Percentiles rank a stretch among this genome's conserved stretches.
phyloP scores from a whole-genome alignment of 2,329 filamentous ascomycete species.

The Chrysoporthe puriensis region DNA sequence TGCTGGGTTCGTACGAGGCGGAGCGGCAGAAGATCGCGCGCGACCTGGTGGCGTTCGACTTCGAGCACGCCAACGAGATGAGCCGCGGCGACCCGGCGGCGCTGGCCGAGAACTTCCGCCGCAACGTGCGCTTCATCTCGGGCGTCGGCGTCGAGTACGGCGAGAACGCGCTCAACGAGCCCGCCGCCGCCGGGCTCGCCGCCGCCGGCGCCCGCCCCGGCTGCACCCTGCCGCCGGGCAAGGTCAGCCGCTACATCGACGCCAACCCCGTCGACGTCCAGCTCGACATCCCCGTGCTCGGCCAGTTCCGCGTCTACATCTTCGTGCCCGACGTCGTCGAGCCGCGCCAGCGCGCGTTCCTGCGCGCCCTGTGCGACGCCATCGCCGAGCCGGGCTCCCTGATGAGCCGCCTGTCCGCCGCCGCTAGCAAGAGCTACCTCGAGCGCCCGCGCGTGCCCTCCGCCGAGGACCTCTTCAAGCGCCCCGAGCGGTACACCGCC shows the following conservation, averaged over 20 bases:
- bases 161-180: conserved; percentile 22
- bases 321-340: conserved; percentile 37
- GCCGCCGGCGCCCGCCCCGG: conserved; percentile 32
- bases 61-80: conserved; percentile 60
- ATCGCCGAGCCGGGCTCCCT: conserved; percentile 57
- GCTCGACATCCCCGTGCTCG: conserved; percentile 56
- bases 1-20: conserved; percentile 64
- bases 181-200: conserved; percentile 10
- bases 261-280: conserved; percentile 58
- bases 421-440: conserved; percentile 64
- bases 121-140: conserved; percentile 74
- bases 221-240: conserved; percentile 48
- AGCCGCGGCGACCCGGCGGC: conserved; percentile 65
- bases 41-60: conserved; percentile 63
- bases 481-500: conserved; percentile 69
- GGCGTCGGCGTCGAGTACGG: conserved; percentile 64
- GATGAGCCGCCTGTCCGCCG: conserved; percentile 61
- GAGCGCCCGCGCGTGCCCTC: conserved; percentile 59
- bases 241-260: conserved; percentile 55
- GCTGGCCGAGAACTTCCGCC: conserved; percentile 69
- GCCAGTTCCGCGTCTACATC: conserved; percentile 58
- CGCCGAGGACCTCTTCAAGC: conserved; percentile 66
- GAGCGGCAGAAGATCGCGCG: conserved; percentile 66
- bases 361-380: conserved; percentile 46
- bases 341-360: conserved; percentile 22